Conservation (phyloP, 2,329 filamentous ascomycete species). For the Stromatinia cepivora region DNA sequence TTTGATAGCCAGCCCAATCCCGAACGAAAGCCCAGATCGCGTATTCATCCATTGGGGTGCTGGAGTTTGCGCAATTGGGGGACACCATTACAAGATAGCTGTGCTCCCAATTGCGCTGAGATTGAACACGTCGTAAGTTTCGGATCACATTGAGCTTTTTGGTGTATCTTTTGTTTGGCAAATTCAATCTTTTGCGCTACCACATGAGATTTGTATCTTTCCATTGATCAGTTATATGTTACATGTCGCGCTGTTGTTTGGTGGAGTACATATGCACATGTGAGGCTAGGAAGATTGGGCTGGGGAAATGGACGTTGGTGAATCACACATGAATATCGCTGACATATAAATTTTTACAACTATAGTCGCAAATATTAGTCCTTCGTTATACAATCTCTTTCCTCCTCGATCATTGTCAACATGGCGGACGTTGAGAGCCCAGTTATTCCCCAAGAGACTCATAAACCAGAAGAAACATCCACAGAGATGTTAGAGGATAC, state of each 20-base stretch:
- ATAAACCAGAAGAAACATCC: not conserved
- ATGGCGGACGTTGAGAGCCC: conserved; percentile 23
- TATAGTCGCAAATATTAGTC: conserved; percentile 21
- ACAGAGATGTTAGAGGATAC: conserved; percentile 11
- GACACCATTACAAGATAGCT: not conserved
- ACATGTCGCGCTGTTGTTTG: conserved; percentile 13
- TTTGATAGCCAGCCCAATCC: conserved; percentile 9
- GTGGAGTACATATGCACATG: conserved; percentile 21
- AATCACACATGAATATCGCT: conserved; percentile 20
- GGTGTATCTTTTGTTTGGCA: conserved; percentile 10
- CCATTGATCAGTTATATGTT: conserved; percentile 20
- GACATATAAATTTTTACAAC: conserved; percentile 11
- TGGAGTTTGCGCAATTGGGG: conserved; percentile 13
- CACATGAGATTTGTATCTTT: conserved; percentile 9
- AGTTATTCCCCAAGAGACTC: conserved; percentile 1
- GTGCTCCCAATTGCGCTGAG: conserved; percentile 8
- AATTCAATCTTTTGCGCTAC: conserved; percentile 15
- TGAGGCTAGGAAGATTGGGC: conserved; percentile 9
- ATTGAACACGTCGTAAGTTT: conserved; percentile 24
- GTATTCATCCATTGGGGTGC: conserved; percentile 1
- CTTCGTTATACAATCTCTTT: conserved; percentile 18
- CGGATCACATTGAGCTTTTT: conserved; percentile 14
- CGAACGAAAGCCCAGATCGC: conserved; percentile 13
- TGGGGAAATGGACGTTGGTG: conserved; percentile 12
- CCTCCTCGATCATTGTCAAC: conserved; percentile 12